Base-by-base conservation (phyloP, 169 alveolate genomes). In the Cryptosporidium sp. region DNA sequence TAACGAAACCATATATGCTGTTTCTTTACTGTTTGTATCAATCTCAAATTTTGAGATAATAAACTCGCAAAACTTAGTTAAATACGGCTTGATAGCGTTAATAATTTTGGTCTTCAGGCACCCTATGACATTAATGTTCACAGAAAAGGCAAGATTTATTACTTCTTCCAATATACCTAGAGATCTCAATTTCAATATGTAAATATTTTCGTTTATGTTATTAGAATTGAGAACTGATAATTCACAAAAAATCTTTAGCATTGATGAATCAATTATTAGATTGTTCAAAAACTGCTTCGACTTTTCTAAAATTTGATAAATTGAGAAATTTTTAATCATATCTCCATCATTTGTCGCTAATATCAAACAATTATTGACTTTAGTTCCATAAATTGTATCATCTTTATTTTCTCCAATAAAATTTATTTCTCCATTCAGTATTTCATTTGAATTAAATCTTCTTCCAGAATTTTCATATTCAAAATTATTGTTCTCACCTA, bases 61-160 rank as follows among this genome's bases (percentile, higher is more conserved):
- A 7, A 58, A 75, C 31, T 61, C 72, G 37, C 86, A 75, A 75
- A 75, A 75, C 72, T 39, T 33, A 58, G 21, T 56, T 39, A 75
- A 37, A 21, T 58, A 58, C 37, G 70, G 73, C n/a, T 61, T 75
- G 7, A 58, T 52, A 35, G 12, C 5, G 10, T 58, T 31, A 3
- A 75, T 12, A 9, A 75, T 75, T 23, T 75, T 44, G 4, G 18
- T 31, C 23, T 26, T 53, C n/a, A 75, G 39, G 35, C 61, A 75
- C 18, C 65, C 70, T 7, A 75, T 35, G 29, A 58, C 21, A 35
- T 75, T 75, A 37, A 68, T 53, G 23, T 31, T 61, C 1, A 2
- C 6, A 2, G 86, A 75, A 44, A 75, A 75, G 1, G 86, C 51
- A n/a, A 75, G 45, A 75, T 56, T 61, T 12, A 75, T 16, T n/a